Evolutionary conservation across 305 asterid species (phyloP).

Genomic region (Euphrasia arctica): DNA sequence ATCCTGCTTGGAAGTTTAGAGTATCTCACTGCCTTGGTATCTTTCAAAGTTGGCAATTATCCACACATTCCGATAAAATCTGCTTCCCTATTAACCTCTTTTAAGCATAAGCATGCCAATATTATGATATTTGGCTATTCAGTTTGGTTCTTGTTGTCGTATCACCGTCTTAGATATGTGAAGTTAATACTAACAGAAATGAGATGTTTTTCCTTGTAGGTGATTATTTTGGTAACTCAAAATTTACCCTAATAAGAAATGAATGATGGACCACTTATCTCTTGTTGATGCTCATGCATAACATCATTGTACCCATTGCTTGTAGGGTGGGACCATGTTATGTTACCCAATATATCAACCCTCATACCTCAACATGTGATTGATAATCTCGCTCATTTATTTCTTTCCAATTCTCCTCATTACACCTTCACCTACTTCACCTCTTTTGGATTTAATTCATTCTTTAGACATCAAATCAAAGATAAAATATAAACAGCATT

Average conservation of each 20-base stretch:
- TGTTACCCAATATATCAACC: neutral
- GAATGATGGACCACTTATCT: neutral
- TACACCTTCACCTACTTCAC: conserved; percentile 44
- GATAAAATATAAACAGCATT: no score
- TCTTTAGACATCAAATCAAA: neutral
- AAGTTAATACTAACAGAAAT: no score
- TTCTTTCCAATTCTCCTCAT: conserved; percentile 24
- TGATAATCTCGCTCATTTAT: neutral
- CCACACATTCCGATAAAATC: no score
- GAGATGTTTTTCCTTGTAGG: no score
- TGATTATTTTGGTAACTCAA: no score
- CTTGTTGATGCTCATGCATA: neutral
- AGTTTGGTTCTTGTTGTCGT: no score
- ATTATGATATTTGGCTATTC: no score
- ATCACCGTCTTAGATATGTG: no score
- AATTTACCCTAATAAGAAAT: neutral
- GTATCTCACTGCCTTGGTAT: neutral
- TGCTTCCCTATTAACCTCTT: no score
- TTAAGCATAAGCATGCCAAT: no score
- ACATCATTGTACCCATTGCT: conserved; percentile 1
- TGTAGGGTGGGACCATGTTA: neutral
- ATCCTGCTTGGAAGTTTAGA: conserved; percentile 22
- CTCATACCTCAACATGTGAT: neutral
- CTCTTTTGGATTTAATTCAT: conserved; percentile 27
- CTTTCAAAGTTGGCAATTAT: no score